Evolutionary conservation across 1,139 yeast species (phyloP), one percentile per base, ranked within the genome.

Genomic region (Suhomyces wounanorum): DNA sequence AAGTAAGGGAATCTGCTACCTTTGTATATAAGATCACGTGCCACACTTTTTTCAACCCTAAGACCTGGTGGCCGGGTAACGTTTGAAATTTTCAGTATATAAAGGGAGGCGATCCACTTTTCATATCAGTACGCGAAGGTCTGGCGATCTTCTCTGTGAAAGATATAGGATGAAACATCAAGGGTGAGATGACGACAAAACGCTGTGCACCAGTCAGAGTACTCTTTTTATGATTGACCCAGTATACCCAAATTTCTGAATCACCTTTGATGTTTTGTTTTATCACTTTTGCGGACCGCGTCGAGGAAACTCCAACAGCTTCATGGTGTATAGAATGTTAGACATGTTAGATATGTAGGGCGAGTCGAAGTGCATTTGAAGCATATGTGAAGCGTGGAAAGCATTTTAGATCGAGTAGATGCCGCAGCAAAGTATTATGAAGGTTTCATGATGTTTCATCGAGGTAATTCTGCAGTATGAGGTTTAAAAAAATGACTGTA

Each of bases 201-300:
- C 75, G 79, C 79, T 74, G 79, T 74, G 79, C 79, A 74, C 79
- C 79, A 74, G 78, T 73, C 79, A 73, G 79, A 74, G 74, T 70
- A 71, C 77, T 71, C 75, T 62, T 60, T 51, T 63, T 63, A 73
- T 74, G 79, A 74, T 65, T 73, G 79, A 74, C 73, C 69, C 70
- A 72, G 77, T 74, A 73, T 70, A 73, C 79, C 78, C 77, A 74
- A 69, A 72, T 70, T 67, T 71, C 79, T 74, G 79, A 74, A 43
- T 28, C 44, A 37, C 37, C 38, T 45, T 33, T 33, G 25, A 37
- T 49, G 50, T 47, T 50, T 44, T 44, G 41, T 50, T 47, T 50
- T 50, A 50, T 50, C 47, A 43, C 44, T 47, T 50, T 50, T 44
- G 46, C 49, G 30, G 45, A 36, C 10, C 21, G 21, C 37, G 26